A percentile compares a stretch with the other conserved stretches of the same genome.
Conservation (phyloP, 176 grass and related monocot species). For the Secale cereale region DNA sequence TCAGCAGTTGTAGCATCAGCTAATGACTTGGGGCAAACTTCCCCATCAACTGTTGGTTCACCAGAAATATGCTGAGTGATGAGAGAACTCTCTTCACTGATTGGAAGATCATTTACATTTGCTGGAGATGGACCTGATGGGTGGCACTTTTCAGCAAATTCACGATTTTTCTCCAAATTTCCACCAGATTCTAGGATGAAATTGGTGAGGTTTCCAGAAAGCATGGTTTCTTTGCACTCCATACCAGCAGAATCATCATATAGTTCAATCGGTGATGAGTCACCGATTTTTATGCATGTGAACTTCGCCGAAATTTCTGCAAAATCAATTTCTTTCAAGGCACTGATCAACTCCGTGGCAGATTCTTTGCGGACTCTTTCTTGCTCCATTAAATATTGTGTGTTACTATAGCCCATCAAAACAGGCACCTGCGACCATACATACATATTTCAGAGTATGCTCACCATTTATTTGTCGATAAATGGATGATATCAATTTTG, state of each 20-base stretch:
- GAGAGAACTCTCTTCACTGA: conserved; percentile 33
- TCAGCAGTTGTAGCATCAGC: conserved; percentile 28
- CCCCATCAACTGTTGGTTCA: conserved; percentile 28
- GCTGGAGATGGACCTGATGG: conserved; percentile 7
- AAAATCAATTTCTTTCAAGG: conserved; percentile 71
- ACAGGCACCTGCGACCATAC: conserved; percentile 51
- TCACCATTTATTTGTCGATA: conserved; percentile 21
- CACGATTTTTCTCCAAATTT: conserved; percentile 42
- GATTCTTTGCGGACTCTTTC: conserved; percentile 48
- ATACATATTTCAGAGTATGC: conserved; percentile 29
- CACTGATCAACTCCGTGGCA: conserved; percentile 30
- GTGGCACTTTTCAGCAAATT: conserved; percentile 39
- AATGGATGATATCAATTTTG: conserved; percentile 17
- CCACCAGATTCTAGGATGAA: conserved; percentile 41
- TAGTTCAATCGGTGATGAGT: conserved; percentile 66
- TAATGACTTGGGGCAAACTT: conserved; percentile 12
- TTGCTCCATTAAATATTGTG: conserved; percentile 57
- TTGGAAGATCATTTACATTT: conserved; percentile 22
- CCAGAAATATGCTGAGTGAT: conserved; percentile 4
- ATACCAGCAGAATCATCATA: conserved; percentile 60
- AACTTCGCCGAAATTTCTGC: conserved; percentile 53
- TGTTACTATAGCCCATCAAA: conserved; percentile 64
- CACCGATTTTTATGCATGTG: conserved; percentile 76
- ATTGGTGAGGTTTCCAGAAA: conserved; percentile 44
- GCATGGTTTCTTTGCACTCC: conserved; percentile 25